Conservation (phyloP, 345 rosid genomes). For the Aethionema arabicum region DNA sequence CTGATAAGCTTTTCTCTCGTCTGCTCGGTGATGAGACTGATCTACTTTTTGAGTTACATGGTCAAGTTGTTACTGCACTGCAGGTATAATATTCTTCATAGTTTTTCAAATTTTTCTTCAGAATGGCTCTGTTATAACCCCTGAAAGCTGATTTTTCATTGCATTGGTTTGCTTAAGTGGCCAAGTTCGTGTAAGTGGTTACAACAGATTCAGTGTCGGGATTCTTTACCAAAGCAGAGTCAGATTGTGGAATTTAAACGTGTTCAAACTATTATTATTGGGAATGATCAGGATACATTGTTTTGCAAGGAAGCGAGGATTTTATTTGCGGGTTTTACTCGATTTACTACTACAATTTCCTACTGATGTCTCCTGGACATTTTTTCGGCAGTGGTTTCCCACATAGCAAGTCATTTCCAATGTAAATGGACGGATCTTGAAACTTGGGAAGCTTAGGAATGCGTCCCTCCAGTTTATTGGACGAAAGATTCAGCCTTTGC, state of each 20-base stretch:
- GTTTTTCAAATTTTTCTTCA: no score
- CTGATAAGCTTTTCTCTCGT: no score
- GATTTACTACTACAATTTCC: slow-evolving; percentile 15
- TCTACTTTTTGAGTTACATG: no score
- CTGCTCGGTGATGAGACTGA: no score
- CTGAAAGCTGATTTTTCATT: neutral
- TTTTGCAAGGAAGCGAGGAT: slow-evolving; percentile 11
- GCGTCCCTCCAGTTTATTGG: slow-evolving; percentile 47
- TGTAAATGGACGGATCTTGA: slow-evolving; percentile 43
- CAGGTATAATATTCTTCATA: no score
- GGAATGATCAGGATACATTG: slow-evolving; percentile 5
- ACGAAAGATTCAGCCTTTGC: slow-evolving; percentile 45
- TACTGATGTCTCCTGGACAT: slow-evolving; percentile 35
- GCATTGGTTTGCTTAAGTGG: slow-evolving; percentile 1
- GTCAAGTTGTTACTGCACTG: no score
- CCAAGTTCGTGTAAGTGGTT: slow-evolving; percentile 8
- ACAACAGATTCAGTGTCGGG: neutral
- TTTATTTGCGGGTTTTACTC: slow-evolving; percentile 4
- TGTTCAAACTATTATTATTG: slow-evolving; percentile 11
- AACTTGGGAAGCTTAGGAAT: slow-evolving; percentile 46
- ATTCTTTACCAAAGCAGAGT: no score
- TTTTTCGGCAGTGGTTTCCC: slow-evolving; percentile 47
- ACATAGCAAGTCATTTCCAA: slow-evolving; percentile 47
- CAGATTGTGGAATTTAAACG: no score
- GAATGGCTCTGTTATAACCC: no score